Conservation (phyloP, 352 stramenopile genomes). For the Pythium apleroticum region DNA sequence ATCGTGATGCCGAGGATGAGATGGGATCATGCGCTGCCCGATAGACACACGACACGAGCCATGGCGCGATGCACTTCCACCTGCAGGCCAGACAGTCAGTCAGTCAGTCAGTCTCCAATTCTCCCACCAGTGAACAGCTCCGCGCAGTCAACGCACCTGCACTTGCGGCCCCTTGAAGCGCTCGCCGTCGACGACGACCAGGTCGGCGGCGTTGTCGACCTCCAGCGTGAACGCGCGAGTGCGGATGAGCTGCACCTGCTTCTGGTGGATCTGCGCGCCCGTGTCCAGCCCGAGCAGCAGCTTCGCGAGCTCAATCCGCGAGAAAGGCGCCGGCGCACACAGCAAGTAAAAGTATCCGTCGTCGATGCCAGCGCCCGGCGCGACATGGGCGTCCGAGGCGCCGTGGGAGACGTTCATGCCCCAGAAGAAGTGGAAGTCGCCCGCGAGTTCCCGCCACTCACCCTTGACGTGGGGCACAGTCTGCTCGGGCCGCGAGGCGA, state of each 20-base stretch:
- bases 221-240: slow-evolving; percentile 39
- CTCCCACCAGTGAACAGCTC: neutral
- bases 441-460: slow-evolving; percentile 33
- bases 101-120: neutral
- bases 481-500: slow-evolving; percentile 21
- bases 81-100: slow-evolving; percentile 10
- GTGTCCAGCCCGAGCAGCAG: slow-evolving; percentile 37
- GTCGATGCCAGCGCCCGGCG: slow-evolving; percentile 30
- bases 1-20: neutral
- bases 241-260: slow-evolving; percentile 35
- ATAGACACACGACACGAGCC: slow-evolving; percentile 25
- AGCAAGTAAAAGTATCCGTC: slow-evolving; percentile 39
- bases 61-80: slow-evolving; percentile 33
- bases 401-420: slow-evolving; percentile 39
- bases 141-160: slow-evolving; percentile 22
- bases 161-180: slow-evolving; percentile 32
- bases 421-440: slow-evolving; percentile 45
- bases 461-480: slow-evolving; percentile 24
- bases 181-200: slow-evolving; percentile 38
- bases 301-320: slow-evolving; percentile 25
- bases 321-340: slow-evolving; percentile 23
- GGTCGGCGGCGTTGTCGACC: slow-evolving; percentile 26
- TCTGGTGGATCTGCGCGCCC: slow-evolving; percentile 27
- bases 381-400: slow-evolving; percentile 30
- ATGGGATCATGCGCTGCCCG: slow-evolving; percentile 6